Conservation (phyloP, 176 grass and related monocot species). For the Metroxylon sagu region DNA sequence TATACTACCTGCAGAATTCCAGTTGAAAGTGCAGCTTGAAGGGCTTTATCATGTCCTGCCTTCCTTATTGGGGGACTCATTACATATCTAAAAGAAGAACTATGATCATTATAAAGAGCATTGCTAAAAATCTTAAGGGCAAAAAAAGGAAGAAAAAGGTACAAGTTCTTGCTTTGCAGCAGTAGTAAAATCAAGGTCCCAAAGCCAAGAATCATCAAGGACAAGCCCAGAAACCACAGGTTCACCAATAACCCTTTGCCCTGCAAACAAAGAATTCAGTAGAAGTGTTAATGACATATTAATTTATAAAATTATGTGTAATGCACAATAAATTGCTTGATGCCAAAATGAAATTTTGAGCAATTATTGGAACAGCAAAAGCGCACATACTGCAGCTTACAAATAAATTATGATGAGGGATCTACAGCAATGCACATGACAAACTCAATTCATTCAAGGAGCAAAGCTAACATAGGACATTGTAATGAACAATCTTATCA, state of each 20-base stretch:
- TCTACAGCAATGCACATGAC: too few species aligned
- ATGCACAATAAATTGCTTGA: too few species aligned
- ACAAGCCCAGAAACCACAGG: slow-evolving; percentile 89
- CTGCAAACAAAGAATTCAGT: slow-evolving; percentile 25
- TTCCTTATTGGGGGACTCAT: slow-evolving; percentile 95
- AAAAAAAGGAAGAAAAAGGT: background rate
- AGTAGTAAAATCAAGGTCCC: slow-evolving; percentile 71
- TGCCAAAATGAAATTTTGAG: too few species aligned
- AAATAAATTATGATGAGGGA: too few species aligned
- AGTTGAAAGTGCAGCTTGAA: slow-evolving; percentile 83
- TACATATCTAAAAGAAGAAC: slow-evolving; percentile 62
- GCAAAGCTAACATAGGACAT: too few species aligned
- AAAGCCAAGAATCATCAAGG: slow-evolving; percentile 96
- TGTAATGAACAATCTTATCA: too few species aligned
- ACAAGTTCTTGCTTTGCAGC: slow-evolving; percentile 59
- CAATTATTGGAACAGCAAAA: too few species aligned
- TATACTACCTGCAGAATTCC: slow-evolving; percentile 65
- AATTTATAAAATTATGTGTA: too few species aligned
- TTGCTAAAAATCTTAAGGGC: slow-evolving; percentile 1
- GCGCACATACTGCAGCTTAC: too few species aligned
- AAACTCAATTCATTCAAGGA: too few species aligned
- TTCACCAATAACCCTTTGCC: slow-evolving; percentile 88
- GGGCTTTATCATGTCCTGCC: slow-evolving; percentile 71
- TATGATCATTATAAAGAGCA: slow-evolving; percentile 9
- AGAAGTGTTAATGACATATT: too few species aligned